phyloP scores from a whole-genome alignment of 805 yeast species.

The Yamadazyma paraphyllophila region DNA sequence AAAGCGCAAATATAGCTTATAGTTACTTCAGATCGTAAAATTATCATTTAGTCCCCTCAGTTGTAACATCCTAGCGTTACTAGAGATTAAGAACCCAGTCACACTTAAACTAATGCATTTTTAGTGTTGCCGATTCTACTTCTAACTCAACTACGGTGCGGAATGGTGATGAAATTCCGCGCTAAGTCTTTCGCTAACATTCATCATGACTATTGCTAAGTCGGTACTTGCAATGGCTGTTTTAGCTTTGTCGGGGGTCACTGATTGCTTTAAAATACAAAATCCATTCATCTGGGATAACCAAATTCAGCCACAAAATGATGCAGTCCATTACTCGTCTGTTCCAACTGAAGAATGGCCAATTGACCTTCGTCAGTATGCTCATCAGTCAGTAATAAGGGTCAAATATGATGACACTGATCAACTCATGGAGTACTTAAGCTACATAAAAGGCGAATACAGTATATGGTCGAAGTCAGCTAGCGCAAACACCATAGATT shows the following conservation, averaged over 20 bases:
- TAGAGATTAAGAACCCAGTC: no score
- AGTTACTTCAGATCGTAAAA: no score
- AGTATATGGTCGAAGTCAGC: conserved; percentile 13
- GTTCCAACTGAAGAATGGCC: conserved; percentile 20
- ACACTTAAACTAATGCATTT: no score
- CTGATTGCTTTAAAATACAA: neutral
- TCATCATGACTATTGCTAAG: neutral
- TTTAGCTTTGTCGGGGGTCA: neutral
- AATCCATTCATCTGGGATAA: neutral
- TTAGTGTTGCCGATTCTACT: no score
- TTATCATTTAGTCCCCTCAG: no score
- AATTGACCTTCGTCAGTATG: conserved; percentile 39
- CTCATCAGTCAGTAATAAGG: conserved; percentile 45
- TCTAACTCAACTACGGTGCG: no score
- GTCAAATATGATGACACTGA: conserved; percentile 23
- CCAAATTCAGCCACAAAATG: neutral
- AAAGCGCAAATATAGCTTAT: no score
- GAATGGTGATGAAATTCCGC: neutral
- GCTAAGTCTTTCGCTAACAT: neutral
- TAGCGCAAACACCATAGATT: conserved; percentile 12
- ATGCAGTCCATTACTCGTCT: conserved; percentile 7
- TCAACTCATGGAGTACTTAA: conserved; percentile 19
- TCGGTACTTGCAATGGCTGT: neutral
- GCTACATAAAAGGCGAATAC: neutral
- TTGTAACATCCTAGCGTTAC: no score